A percentile compares a stretch with the other conserved stretches of the same genome.
Evolutionary conservation across 768 basidiomycete species (phyloP).

Genomic region (Calocera viscosa): DNA sequence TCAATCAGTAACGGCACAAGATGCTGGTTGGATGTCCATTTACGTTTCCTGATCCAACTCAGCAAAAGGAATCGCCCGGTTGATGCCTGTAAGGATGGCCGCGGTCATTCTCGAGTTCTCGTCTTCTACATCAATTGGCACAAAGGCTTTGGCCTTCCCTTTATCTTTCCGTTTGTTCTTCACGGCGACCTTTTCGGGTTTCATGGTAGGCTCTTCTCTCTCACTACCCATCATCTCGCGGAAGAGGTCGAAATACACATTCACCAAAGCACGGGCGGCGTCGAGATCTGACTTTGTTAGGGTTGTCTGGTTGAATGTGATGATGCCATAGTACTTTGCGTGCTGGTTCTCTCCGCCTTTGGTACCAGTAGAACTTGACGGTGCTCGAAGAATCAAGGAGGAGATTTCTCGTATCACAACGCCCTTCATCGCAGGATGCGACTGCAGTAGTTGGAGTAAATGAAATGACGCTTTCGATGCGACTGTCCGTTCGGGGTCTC

Average conservation of each 20-base stretch:
- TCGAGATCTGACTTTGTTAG: conserved; percentile 54
- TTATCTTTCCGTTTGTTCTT: conserved; percentile 23
- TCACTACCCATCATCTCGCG: conserved; percentile 67
- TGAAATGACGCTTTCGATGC: conserved; percentile 85
- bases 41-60: conserved; percentile 49
- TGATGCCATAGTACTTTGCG: conserved; percentile 79
- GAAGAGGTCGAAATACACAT: conserved; percentile 92
- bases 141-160: conserved; percentile 32
- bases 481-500: conserved; percentile 76
- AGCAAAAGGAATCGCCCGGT: conserved; percentile 88
- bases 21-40: not conserved
- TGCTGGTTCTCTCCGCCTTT: conserved; percentile 36
- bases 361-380: conserved; percentile 9
- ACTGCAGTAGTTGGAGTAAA: conserved; percentile 75
- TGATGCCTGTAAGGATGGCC: conserved; percentile 85
- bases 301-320: conserved; percentile 90
- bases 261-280: conserved; percentile 66
- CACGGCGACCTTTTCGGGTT: conserved; percentile 20
- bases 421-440: conserved; percentile 84
- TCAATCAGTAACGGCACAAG: not conserved
- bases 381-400: conserved; percentile 59
- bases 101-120: conserved; percentile 70
- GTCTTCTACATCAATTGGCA: conserved; percentile 65
- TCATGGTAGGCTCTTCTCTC: conserved; percentile 22
- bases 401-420: conserved; percentile 81